Percentiles rank a stretch among this genome's conserved stretches.
Evolutionary conservation across 2,329 filamentous ascomycete genomes (phyloP).

Genomic region (Ophiocordyceps camponoti-leonardi): DNA sequence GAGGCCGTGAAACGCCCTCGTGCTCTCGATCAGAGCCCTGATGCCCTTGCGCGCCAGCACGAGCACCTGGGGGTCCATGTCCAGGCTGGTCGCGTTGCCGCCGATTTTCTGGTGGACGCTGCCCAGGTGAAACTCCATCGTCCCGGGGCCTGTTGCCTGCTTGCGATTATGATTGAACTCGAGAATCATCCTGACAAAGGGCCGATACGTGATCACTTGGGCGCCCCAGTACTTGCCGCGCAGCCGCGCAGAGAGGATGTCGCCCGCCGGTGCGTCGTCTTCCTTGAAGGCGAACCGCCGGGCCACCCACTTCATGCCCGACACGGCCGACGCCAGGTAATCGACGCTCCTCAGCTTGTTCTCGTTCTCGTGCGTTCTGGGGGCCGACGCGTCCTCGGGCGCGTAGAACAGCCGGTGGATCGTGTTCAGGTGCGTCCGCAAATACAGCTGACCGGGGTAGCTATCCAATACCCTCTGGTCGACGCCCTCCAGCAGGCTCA

Average conservation of each 20-base stretch:
- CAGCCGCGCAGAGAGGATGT: constrained; percentile 70
- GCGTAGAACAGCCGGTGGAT: constrained; percentile 42
- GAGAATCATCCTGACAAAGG: constrained; percentile 46
- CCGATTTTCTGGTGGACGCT: constrained; percentile 20
- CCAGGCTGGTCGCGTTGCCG: constrained; percentile 14
- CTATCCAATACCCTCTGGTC: constrained; percentile 33
- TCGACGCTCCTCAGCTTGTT: constrained; percentile 28
- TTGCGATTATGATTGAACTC: constrained; percentile 23
- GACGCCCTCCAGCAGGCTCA: constrained; percentile 24
- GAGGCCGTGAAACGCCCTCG: constrained; percentile 57
- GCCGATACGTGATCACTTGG: constrained; percentile 74
- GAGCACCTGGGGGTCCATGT: constrained; percentile 28
- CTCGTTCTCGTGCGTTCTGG: constrained; percentile 8
- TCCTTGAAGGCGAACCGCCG: constrained; percentile 41
- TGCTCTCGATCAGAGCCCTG: constrained; percentile 66
- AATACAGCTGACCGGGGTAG: constrained; percentile 45
- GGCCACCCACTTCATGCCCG: constrained; percentile 28
- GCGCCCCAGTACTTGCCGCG: constrained; percentile 93
- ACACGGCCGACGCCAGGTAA: constrained; percentile 24
- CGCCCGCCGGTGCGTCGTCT: constrained; percentile 48
- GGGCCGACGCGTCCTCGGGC: constrained; percentile 18
- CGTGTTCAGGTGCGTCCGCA: constrained; percentile 46
- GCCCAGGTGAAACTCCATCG: constrained; percentile 18
- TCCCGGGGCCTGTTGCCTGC: constrained; percentile 15
- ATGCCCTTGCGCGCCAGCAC: constrained; percentile 46